These are phyloP conservation scores for Lentinus tigrinus DNA, from an alignment of 768 basidiomycete genomes.

Conservation along the genomic window DNA sequence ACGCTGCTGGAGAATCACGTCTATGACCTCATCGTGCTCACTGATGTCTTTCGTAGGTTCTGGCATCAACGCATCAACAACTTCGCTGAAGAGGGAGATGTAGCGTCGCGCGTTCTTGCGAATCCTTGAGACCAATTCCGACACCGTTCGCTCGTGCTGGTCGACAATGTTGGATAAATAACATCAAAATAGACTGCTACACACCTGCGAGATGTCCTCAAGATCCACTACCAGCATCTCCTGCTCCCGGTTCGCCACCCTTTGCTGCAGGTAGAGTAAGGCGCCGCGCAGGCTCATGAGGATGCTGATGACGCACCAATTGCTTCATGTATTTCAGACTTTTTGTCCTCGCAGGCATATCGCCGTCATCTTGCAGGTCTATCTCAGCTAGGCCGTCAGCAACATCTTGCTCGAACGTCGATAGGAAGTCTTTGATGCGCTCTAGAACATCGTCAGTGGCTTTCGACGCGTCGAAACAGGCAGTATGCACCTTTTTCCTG, in stretches of 20 bases:
- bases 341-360: constrained; percentile 35
- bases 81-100: constrained; percentile 83
- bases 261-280: constrained; percentile 55
- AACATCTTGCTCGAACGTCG: constrained; percentile 70
- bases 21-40: constrained; percentile 91
- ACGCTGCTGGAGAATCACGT: constrained; percentile 93
- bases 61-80: constrained; percentile 88
- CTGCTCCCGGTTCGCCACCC: constrained; percentile 89
- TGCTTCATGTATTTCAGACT: constrained; percentile 80
- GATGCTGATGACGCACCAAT: constrained; percentile 53
- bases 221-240: constrained; percentile 86
- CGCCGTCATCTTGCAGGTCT: constrained; percentile 54
- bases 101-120: constrained; percentile 88
- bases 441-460: constrained; percentile 37
- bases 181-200: constrained; percentile 17
- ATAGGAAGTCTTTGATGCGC: constrained; percentile 68
- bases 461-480: background rate
- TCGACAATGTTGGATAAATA: background rate
- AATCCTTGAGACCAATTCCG: constrained; percentile 80
- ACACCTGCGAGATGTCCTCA: constrained; percentile 79
- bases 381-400: constrained; percentile 68
- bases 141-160: constrained; percentile 67
- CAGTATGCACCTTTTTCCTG: constrained; percentile 61
- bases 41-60: constrained; percentile 86
- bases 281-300: background rate